These are phyloP conservation scores for Sporobolus alterniflorus DNA, from an alignment of 202 grass and related monocot genomes.

Conservation along the genomic window DNA sequence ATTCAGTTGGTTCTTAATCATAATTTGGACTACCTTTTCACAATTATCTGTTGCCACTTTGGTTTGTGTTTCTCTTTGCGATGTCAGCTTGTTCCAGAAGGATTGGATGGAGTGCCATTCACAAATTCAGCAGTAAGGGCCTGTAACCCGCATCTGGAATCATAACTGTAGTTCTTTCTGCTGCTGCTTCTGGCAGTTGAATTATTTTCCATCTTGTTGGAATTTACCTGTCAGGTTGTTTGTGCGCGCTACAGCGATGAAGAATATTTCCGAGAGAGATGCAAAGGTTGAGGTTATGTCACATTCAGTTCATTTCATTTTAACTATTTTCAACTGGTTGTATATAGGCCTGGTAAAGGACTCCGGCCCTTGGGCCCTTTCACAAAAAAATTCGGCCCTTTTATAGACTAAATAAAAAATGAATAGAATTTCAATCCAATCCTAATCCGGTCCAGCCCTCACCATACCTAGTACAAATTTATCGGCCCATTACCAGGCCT, in stretches of 20 bases:
- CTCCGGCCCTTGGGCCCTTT: too few relatives aligned
- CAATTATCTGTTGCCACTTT: not conserved
- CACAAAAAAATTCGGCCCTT: too few relatives aligned
- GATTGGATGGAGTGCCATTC: slow-evolving; percentile 62
- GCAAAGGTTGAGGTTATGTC: slow-evolving; percentile 68
- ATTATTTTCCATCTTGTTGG: slow-evolving; percentile 38
- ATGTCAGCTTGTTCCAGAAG: slow-evolving; percentile 75
- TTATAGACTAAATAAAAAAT: too few relatives aligned
- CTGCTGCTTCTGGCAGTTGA: slow-evolving; percentile 12
- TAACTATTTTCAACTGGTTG: not conserved
- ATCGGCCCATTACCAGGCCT: too few relatives aligned
- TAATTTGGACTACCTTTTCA: slow-evolving; percentile 11
- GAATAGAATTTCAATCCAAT: too few relatives aligned
- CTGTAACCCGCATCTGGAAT: slow-evolving; percentile 5
- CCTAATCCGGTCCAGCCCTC: too few relatives aligned
- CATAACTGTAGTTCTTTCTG: not conserved
- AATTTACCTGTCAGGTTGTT: slow-evolving; percentile 63
- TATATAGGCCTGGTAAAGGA: too few relatives aligned
- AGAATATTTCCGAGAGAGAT: slow-evolving; percentile 90
- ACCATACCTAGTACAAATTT: too few relatives aligned
- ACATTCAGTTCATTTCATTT: slow-evolving; percentile 20
- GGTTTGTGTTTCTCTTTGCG: slow-evolving; percentile 3
- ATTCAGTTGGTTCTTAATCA: slow-evolving; percentile 1
- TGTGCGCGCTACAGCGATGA: slow-evolving; percentile 87
- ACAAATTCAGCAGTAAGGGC: slow-evolving; percentile 72